Base-by-base conservation (phyloP, 345 rosid genomes). In the Punica granatum region DNA sequence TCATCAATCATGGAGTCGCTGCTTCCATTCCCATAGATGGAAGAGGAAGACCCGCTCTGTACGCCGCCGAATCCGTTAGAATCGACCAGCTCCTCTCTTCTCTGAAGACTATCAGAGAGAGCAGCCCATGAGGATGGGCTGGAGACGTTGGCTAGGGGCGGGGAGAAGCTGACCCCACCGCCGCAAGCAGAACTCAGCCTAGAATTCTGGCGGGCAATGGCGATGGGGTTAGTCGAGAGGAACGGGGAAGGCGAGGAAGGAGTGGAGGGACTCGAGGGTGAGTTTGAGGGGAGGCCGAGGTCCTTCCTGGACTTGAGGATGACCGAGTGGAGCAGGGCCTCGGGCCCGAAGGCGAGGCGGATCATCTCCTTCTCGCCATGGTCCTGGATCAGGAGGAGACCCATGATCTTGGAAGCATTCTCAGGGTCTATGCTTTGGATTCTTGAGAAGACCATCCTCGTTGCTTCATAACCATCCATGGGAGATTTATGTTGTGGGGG, bases 351-450 rank as follows among this genome's bases (percentile, higher is more conserved):
- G 76, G 97, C 98, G 46, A 92, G 80, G 66, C 98, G 79, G 72
- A 92, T 90, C 96, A 90, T 90, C 77, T 90, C 98, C 64, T 92
- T 90, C 63, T 92, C 98, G n/a, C 97, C 92, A 36, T 88, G 92
- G 67, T 92, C 98, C 75, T 92, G 94, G 66, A 90, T 84, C 54
- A 92, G 86, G 72, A 92, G 90, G 41, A 90, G 79, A 73, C 97
- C 92, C 92, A 92, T 90, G 87, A 90, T 92, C 80, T 84, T 92
- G 36, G 98, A 89, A 21, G 98, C 96, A 81, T 88, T 88, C 16
- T 90, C 95, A 39, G 95, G 90, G 79, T 92, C 98, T 44, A 85
- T 34, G 69, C 59, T 81, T 69, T 90, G 91, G 79, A 90, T 90
- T 77, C 91, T 79, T 21, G 97, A 92, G 77, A 88, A 81, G n/a